Evolutionary conservation across 1,284 basidiomycete species (phyloP), one percentile per base, ranked within the genome.

Genomic region (Marasmius sp.): DNA sequence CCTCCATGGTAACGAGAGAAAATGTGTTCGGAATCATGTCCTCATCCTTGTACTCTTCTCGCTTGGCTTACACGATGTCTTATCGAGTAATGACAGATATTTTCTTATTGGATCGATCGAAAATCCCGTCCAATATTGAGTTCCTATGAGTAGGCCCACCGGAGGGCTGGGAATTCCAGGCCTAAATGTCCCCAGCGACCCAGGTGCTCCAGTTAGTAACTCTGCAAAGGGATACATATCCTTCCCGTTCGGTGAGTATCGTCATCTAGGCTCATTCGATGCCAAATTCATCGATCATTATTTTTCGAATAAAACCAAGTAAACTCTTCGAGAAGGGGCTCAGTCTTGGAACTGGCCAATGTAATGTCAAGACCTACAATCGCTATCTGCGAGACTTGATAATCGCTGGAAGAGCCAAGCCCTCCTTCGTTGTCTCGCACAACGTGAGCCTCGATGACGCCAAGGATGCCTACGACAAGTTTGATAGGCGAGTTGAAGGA

Each of bases 281-380:
- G 12, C n/a, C 34, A 10, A 27, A 39, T 43, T 49, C 18, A 33
- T 6, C 20, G 34, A 27, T 16, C 27, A 12, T 58, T 50, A 38
- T 16, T 50, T 37, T 60, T 39, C 20, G 61, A 58, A 20, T 8
- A 14, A n/a, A 33, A 18, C 22, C 41, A 77, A 78, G 79, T 22
- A 80, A 80, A 67, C 67, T 84, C 10, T 85, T 85, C 67, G 80
- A 83, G 71, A 85, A 84, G 66, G 83, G 82, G 0, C 68, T 84
- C 14, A 74, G 74, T 6, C 60, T 85, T 34, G 82, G 80, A n/a
- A 83, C 81, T 14, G 82, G 82, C 0, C 81, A 83, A 68, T 83
- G 82, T 69, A 83, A 83, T 61, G 82, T 83, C 64, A 84, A 84
- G 76, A 79, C 76, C 36, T 83, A 83, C 64, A 84, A 85, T 63